phyloP scores from a whole-genome alignment of 768 basidiomycete species.

The Gloeophyllum trabeum region DNA sequence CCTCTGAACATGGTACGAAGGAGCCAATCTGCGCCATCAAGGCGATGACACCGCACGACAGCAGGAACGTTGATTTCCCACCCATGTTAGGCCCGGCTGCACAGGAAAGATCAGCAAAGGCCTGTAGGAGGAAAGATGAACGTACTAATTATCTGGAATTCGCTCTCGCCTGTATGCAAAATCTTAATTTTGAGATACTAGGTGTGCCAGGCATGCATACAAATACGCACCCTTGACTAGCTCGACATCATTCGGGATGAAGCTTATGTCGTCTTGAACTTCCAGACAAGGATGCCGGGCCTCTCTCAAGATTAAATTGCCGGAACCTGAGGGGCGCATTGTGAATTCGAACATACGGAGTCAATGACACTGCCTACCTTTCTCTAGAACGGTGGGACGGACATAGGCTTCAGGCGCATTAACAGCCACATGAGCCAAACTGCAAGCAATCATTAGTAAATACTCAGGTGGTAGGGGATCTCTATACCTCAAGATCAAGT shows the following conservation, averaged over 20 bases:
- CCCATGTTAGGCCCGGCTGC: conserved; percentile 97
- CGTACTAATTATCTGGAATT: conserved; percentile 92
- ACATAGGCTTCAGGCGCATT: conserved; percentile 83
- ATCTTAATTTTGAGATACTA: background rate
- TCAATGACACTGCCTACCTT: conserved; percentile 33
- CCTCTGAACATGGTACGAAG: conserved; percentile 88
- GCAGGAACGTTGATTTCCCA: conserved; percentile 82
- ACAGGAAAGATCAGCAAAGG: conserved; percentile 1
- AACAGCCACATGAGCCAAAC: conserved; percentile 86
- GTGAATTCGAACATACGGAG: background rate
- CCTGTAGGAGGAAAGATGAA: background rate
- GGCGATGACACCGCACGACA: conserved; percentile 69
- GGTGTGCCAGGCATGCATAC: background rate
- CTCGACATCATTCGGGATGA: conserved; percentile 92
- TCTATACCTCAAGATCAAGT: conserved; percentile 78
- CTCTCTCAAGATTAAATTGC: conserved; percentile 69
- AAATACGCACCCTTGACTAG: conserved; percentile 72
- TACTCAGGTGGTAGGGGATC: too few species aligned
- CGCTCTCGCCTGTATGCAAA: conserved; percentile 57
- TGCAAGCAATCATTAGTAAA: conserved; percentile 21
- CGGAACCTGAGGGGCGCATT: conserved; percentile 41
- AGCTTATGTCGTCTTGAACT: conserved; percentile 89
- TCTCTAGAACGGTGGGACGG: conserved; percentile 71
- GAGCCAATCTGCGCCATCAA: conserved; percentile 94
- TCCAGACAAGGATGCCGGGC: conserved; percentile 96